Evolutionary conservation across 2,329 filamentous ascomycete species (phyloP), one percentile per base, ranked within the genome.

Genomic region (Lachnum nothofagi): DNA sequence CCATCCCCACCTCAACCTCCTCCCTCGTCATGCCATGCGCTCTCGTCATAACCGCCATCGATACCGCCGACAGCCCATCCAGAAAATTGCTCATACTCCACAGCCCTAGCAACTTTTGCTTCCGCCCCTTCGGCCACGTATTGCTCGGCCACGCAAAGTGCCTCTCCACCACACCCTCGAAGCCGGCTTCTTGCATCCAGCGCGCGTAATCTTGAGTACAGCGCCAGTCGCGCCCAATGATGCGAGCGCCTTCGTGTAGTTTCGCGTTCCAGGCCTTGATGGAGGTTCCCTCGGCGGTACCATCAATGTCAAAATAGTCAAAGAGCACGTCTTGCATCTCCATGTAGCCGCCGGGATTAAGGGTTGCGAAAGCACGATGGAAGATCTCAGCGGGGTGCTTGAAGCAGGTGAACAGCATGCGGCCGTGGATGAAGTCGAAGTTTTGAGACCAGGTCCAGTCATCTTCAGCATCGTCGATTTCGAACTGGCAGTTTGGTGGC

Each of bases 181-280:
- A 82, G 0, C 79, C 79, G 0, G 72, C 76, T 10, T 74, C 72
- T 3, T 66, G 63, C 56, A 81, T 68, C 46, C 71, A 68, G 4
- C 46, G 45, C 20, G 51, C 53, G 48, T 58, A 60, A 71, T 56
- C 47, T 65, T 63, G 43, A 69, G 67, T 57, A 24, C 55, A 58
- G 40, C 42, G 49, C 53, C 52, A 55, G 24, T 56, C 52, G 16
- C 51, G 51, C 5, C 53, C 55, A 5, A 56, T 42, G 4, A 33
- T 42, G 4, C 35, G 33, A 4, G 54, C 56, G 8, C 46, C 56
- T 12, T 49, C 51, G 23, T 43, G 27, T 7, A 56, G 16, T 20
- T 59, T 57, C 3, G 33, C 33, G 38, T 57, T 57, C 56, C 56
- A 59, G 16, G 20, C 29, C 20, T 56, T 33, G 7, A 59, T 37